phyloP scores from a whole-genome alignment of 2,329 filamentous ascomycete species.

The Pseudofabraea citricarpa region DNA sequence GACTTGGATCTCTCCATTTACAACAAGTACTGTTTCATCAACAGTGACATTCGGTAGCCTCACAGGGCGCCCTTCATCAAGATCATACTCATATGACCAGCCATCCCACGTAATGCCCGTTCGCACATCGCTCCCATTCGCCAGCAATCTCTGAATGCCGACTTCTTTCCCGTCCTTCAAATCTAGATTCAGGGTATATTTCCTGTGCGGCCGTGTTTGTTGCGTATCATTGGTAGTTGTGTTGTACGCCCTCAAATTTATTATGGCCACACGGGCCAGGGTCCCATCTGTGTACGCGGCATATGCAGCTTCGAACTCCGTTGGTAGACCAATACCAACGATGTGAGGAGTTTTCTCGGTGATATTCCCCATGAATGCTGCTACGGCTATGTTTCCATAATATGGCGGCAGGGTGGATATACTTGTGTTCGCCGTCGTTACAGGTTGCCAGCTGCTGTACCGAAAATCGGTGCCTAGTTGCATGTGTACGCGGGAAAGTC shows the following conservation, averaged over 20 bases:
- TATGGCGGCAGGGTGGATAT: constrained; percentile 14
- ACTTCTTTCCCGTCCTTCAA: not conserved
- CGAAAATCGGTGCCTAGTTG: constrained; percentile 18
- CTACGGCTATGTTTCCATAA: constrained; percentile 13
- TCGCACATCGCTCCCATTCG: not conserved
- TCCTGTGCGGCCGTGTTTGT: not conserved
- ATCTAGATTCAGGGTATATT: not conserved
- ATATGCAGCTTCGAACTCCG: constrained; percentile 3
- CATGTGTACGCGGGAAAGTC: constrained; percentile 11
- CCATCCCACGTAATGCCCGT: not conserved
- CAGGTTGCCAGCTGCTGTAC: constrained; percentile 21
- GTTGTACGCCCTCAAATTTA: constrained; percentile 2
- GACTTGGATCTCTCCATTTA: not conserved
- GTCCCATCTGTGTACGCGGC: constrained; percentile 1
- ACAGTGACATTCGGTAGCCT: not conserved
- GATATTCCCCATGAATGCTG: not conserved
- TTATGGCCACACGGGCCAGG: not conserved
- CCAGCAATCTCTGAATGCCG: not conserved
- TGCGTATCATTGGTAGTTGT: not conserved
- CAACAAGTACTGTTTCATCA: not conserved
- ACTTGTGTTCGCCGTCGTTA: constrained; percentile 8
- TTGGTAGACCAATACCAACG: not conserved
- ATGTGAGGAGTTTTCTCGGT: not conserved
- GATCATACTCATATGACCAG: not conserved
- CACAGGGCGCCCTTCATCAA: not conserved